phyloP scores from a whole-genome alignment of 768 basidiomycete genomes.

The Tulasnella sp. region DNA sequence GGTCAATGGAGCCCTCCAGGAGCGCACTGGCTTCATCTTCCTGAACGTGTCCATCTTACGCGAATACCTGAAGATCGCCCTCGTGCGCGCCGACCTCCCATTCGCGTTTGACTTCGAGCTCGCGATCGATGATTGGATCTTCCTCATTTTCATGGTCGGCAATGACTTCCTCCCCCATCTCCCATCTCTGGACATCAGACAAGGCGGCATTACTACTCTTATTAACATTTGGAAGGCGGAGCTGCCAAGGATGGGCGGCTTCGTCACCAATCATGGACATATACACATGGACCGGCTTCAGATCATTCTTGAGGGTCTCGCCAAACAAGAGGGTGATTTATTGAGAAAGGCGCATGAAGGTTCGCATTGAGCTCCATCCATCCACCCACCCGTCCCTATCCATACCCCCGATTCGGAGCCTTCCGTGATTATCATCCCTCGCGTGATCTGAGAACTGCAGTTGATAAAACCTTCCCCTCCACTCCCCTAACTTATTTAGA shows the following conservation, averaged over 20 bases:
- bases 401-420: neutral
- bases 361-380: conserved; percentile 34
- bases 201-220: conserved; percentile 96
- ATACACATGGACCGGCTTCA: conserved; percentile 78
- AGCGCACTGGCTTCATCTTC: conserved; percentile 97
- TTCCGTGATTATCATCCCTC: neutral
- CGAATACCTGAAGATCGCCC: conserved; percentile 96
- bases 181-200: conserved; percentile 95
- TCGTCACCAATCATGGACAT: conserved; percentile 85
- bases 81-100: conserved; percentile 53
- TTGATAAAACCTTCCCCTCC: neutral
- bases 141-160: conserved; percentile 99
- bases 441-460: neutral
- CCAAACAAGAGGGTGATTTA: conserved; percentile 91
- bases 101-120: conserved; percentile 91
- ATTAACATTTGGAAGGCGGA: conserved; percentile 93
- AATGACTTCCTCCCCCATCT: conserved; percentile 99
- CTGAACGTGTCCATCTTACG: conserved; percentile 91
- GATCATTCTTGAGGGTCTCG: conserved; percentile 91
- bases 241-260: conserved; percentile 92
- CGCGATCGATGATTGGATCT: conserved; percentile 99
- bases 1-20: conserved; percentile 29
- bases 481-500: conserved; percentile 37
- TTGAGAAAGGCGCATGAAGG: conserved; percentile 87
- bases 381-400: conserved; percentile 16